These are phyloP conservation scores for Fraxinus quadrangulata DNA, from an alignment of 257 asterid genomes.

Conservation along the genomic window DNA sequence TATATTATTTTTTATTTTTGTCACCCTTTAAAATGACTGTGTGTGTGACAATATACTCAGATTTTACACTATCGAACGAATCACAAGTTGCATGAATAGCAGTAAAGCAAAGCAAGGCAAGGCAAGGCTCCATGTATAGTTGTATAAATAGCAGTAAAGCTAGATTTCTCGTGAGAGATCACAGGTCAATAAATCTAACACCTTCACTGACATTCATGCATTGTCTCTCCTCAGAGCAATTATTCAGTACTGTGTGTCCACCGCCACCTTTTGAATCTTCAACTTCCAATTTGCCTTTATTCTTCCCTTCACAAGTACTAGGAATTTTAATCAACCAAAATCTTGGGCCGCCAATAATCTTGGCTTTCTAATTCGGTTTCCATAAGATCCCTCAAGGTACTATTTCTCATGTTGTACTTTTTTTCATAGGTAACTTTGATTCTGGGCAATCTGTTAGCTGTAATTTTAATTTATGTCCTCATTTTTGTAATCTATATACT, in stretches of 20 bases:
- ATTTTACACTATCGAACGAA: too few species aligned
- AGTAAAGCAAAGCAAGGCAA: too few species aligned
- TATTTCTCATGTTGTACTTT: constrained; percentile 3
- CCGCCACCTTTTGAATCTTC: constrained; percentile 28
- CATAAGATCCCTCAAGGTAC: constrained; percentile 38
- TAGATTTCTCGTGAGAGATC: constrained; percentile 71
- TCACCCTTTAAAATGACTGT: too few species aligned
- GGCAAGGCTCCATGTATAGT: too few species aligned
- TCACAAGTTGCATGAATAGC: too few species aligned
- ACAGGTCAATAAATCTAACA: constrained; percentile 53
- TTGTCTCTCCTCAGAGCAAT: neutral
- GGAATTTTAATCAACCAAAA: constrained; percentile 5
- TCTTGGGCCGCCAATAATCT: constrained; percentile 21
- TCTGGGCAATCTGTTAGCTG: constrained; percentile 31
- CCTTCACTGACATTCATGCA: constrained; percentile 5
- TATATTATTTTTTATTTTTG: too few species aligned
- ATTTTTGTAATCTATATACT: constrained; percentile 72
- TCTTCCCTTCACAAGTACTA: constrained; percentile 8
- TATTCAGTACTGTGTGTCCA: constrained; percentile 24
- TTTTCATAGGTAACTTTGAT: constrained; percentile 30
- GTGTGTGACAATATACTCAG: too few species aligned
- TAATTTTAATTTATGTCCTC: constrained; percentile 24
- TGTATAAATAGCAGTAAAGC: constrained; percentile 33
- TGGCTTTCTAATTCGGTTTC: constrained; percentile 11
- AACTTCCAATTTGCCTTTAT: constrained; percentile 19